Base-by-base conservation (phyloP, 768 basidiomycete genomes). In the Termitomyces heimii region DNA sequence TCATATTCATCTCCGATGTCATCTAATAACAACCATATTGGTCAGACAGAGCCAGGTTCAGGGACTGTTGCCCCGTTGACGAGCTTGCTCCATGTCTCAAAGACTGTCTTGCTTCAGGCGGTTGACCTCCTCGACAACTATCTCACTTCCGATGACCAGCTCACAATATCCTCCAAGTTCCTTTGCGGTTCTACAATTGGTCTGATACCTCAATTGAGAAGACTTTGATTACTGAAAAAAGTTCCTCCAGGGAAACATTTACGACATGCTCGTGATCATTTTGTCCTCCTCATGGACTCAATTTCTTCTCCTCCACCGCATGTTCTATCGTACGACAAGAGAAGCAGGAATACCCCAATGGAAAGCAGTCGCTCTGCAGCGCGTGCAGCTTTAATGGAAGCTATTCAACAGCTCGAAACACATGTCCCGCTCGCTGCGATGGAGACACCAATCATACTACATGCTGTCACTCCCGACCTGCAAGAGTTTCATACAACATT, bases 171-270 rank as follows among this genome's bases (percentile, higher is more conserved):
- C 54, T 92, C 90, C n/a, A 79, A 82, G 66, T 84, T 81, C 64
- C 77, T 94, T 52, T 89, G 90, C n/a, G 92, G 92, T 16, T 92
- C 90, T 10, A 92, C 92, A 5, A 94, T 94, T 56, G 91, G 91
- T 90, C 69, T 57, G 68, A 63, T 54, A 5, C 35, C 54, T 37
- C 55, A 35, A 46, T 45, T 40, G 32, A 53, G n/a, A 28, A 43
- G 8, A 20, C 7, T 20, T 35, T 48, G 18, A 53, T 14, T 46
- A 32, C 49, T 56, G 18, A 58, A 54, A 48, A 54, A 50, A 39
- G 24, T 40, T 44, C 34, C 45, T 26, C 20, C 60, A 92, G 91
- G 91, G 49, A 94, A 94, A 72, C 92, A 94, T 67, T 67, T 94
- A 43, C 84, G 92, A 39, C 92, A 94, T 75, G 89, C 89, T 24